phyloP scores from a whole-genome alignment of 2,329 filamentous ascomycete genomes.

The Lecanicillium sp. region DNA sequence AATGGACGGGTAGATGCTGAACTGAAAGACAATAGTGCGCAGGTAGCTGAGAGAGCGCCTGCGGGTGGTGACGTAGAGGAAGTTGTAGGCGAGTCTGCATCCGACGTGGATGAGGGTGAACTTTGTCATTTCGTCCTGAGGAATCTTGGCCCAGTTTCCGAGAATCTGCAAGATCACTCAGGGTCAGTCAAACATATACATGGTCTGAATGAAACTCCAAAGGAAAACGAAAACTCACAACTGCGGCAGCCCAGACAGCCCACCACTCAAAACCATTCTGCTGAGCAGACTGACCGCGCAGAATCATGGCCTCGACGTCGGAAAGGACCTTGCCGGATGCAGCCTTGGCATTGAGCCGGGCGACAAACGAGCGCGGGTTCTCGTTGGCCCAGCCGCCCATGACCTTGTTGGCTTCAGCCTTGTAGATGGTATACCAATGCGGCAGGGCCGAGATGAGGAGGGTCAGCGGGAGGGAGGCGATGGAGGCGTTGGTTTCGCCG shows the following conservation, averaged over 20 bases:
- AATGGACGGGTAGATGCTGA: constrained; percentile 8
- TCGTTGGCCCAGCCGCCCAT: constrained; percentile 10
- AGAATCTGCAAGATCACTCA: constrained; percentile 1
- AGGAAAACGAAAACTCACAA: background rate
- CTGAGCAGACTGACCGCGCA: constrained; percentile 9
- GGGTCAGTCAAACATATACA: background rate
- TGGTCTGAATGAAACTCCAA: background rate
- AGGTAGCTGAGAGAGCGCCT: constrained; percentile 8
- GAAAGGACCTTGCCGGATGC: constrained; percentile 8
- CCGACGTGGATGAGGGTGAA: constrained; percentile 8
- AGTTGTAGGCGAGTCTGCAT: constrained; percentile 5
- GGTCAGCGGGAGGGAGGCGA: constrained; percentile 9
- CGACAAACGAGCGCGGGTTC: constrained; percentile 9
- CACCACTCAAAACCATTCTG: constrained; percentile 11
- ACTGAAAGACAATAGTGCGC: constrained; percentile 8
- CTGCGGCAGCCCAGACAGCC: constrained; percentile 8
- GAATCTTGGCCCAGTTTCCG: constrained; percentile 8
- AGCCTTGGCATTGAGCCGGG: constrained; percentile 8
- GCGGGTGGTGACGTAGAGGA: constrained; percentile 6
- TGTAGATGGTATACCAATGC: constrained; percentile 10
- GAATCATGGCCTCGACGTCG: constrained; percentile 7
- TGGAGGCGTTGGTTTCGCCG: constrained; percentile 8
- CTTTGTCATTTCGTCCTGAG: constrained; percentile 6
- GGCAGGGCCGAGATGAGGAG: constrained; percentile 8
- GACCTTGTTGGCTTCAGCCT: constrained; percentile 9